Conservation (phyloP, 78 protist genomes). For the Chrysochromulina tobinii region DNA sequence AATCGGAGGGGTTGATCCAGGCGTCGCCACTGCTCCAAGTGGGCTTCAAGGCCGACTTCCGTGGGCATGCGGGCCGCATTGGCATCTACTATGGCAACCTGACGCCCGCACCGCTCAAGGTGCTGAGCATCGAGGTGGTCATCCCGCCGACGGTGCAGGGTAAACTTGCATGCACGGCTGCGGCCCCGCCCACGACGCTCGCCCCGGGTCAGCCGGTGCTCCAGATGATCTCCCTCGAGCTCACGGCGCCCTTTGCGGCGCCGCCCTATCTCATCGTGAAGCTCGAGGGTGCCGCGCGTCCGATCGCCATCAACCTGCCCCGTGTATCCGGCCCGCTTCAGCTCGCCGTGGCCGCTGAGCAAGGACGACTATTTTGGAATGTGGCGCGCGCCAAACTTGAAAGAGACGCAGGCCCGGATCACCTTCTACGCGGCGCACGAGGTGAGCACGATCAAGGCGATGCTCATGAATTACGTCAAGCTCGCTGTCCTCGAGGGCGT, state of each 20-base stretch:
- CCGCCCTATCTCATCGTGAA: not conserved
- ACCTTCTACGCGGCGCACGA: not conserved
- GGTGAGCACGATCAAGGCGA: not conserved
- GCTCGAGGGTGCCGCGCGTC: not conserved
- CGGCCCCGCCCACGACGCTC: not conserved
- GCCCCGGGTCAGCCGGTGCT: not conserved
- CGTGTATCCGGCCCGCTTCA: too few relatives aligned
- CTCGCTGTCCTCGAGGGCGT: conserved; percentile 7
- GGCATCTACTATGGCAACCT: conserved; percentile 9
- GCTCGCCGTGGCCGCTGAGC: not conserved
- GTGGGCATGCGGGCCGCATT: not conserved
- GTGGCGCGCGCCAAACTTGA: not conserved
- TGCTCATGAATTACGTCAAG: not conserved
- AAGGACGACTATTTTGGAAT: not conserved
- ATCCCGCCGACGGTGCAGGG: not conserved
- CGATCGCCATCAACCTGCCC: not conserved
- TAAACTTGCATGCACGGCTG: not conserved
- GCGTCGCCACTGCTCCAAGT: not conserved
- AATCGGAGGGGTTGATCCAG: not conserved
- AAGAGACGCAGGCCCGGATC: not conserved
- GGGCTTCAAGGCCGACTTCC: not conserved
- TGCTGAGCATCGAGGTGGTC: not conserved
- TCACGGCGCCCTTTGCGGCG: not conserved
- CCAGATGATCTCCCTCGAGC: not conserved
- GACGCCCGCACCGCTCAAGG: not conserved